A percentile compares a stretch with the other conserved stretches of the same genome.
These are phyloP conservation scores for Xylaria intraflava DNA, from an alignment of 495 filamentous ascomycete genomes.

Conservation along the genomic window DNA sequence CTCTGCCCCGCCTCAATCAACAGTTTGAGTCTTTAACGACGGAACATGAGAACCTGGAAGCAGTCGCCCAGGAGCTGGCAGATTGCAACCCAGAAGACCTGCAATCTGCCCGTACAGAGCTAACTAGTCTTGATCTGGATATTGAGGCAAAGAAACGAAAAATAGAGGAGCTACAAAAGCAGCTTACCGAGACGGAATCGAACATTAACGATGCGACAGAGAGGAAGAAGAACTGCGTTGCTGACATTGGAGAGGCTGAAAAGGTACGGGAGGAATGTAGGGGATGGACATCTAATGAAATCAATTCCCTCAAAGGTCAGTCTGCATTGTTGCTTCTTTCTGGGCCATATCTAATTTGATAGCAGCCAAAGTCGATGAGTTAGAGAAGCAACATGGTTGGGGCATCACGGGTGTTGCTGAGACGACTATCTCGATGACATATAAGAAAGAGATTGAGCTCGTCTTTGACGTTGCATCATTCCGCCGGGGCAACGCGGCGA, in stretches of 20 bases:
- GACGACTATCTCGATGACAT: slow-evolving; percentile 67
- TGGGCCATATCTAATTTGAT: slow-evolving; percentile 1
- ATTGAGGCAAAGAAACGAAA: slow-evolving; percentile 60
- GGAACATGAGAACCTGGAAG: slow-evolving; percentile 59
- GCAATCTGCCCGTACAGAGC: slow-evolving; percentile 54
- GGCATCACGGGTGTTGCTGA: slow-evolving; percentile 58
- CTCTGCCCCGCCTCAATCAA: slow-evolving; percentile 58
- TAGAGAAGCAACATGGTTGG: slow-evolving; percentile 76
- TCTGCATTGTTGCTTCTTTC: background rate
- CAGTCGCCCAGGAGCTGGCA: slow-evolving; percentile 65
- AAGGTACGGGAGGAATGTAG: slow-evolving; percentile 77
- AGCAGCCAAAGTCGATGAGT: slow-evolving; percentile 55
- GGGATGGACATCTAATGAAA: slow-evolving; percentile 78
- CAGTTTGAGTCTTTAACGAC: slow-evolving; percentile 51
- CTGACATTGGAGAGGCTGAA: slow-evolving; percentile 78
- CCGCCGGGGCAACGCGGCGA: slow-evolving; percentile 17
- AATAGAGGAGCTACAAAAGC: slow-evolving; percentile 55
- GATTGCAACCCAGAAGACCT: slow-evolving; percentile 76
- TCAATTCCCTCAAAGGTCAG: slow-evolving; percentile 65
- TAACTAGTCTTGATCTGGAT: slow-evolving; percentile 58
- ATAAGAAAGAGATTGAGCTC: slow-evolving; percentile 67
- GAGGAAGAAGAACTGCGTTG: slow-evolving; percentile 59
- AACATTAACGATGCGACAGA: slow-evolving; percentile 52
- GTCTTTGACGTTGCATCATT: slow-evolving; percentile 65
- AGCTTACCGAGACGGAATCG: slow-evolving; percentile 57